Percentiles rank a stretch among this genome's conserved stretches.
phyloP scores from a whole-genome alignment of 2,329 filamentous ascomycete genomes.

The Alternaria longipes region DNA sequence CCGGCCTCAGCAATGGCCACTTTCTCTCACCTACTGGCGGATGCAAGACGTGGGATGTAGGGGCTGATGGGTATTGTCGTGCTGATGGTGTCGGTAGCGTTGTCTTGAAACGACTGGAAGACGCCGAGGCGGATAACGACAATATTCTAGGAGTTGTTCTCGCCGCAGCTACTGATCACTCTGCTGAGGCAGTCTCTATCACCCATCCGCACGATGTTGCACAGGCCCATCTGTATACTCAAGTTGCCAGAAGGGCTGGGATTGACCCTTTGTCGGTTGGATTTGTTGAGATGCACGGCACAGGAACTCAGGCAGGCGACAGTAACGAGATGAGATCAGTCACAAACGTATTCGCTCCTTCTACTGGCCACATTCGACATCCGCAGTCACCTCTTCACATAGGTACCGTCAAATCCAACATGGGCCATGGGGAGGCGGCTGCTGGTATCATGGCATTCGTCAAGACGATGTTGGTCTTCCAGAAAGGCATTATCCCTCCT shows the following conservation, averaged over 20 bases:
- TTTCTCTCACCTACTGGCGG: constrained; percentile 37
- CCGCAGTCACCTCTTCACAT: constrained; percentile 31
- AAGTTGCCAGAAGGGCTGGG: constrained; percentile 43
- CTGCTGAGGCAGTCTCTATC: constrained; percentile 45
- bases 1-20: constrained; percentile 32
- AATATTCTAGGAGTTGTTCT: constrained; percentile 45
- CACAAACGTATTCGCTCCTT: constrained; percentile 11
- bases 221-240: constrained; percentile 27
- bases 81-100: constrained; percentile 42
- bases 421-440: constrained; percentile 50
- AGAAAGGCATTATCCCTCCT: constrained; percentile 36
- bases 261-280: constrained; percentile 45
- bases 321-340: constrained; percentile 37
- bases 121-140: constrained; percentile 45
- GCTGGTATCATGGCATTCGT: constrained; percentile 44
- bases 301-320: constrained; percentile 45
- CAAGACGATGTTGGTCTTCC: constrained; percentile 46
- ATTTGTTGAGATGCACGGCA: constrained; percentile 47
- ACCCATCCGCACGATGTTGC: constrained; percentile 39
- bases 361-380: constrained; percentile 12
- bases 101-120: constrained; percentile 47
- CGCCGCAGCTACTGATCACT: constrained; percentile 44
- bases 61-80: constrained; percentile 45
- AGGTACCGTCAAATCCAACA: constrained; percentile 45
- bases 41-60: constrained; percentile 47